Conservation (phyloP, 176 grass and related monocot species). For the Alloteropsis semialata region DNA sequence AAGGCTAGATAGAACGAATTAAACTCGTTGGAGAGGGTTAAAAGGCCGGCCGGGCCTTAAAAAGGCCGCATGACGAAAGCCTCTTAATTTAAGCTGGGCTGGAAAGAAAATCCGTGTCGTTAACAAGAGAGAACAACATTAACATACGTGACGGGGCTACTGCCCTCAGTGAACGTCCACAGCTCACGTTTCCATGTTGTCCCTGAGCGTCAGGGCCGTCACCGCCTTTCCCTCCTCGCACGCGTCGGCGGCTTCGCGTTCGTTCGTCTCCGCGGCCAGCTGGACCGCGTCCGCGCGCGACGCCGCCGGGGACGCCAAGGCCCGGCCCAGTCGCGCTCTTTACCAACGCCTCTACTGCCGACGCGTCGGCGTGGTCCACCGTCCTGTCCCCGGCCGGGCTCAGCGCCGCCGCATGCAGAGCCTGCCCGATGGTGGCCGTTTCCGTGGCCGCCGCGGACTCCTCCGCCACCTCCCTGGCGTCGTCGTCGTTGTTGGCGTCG, state of each 20-base stretch:
- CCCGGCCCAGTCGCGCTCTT: conserved; percentile 1
- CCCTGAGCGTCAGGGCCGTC: conserved; percentile 17
- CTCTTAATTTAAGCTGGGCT: no score
- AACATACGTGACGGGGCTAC: no score
- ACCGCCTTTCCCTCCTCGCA: background rate
- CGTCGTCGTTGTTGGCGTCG: background rate
- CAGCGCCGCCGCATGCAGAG: background rate
- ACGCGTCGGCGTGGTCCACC: background rate
- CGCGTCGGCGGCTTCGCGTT: background rate
- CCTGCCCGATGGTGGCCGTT: background rate
- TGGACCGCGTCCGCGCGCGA: conserved; percentile 1
- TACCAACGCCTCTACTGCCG: conserved; percentile 15
- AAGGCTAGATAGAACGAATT: no score
- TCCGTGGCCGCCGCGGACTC: background rate
- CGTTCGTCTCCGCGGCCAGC: background rate
- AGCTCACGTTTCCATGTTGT: no score
- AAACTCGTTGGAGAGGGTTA: no score
- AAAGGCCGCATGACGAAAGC: no score
- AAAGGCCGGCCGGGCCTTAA: no score
- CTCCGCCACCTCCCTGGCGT: background rate
- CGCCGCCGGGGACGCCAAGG: background rate
- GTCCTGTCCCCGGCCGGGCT: background rate
- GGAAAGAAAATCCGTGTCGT: no score
- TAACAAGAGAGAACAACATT: no score
- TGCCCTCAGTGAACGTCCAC: no score